Conservation (phyloP, 495 filamentous ascomycete genomes). For the Penicillium taxi region DNA sequence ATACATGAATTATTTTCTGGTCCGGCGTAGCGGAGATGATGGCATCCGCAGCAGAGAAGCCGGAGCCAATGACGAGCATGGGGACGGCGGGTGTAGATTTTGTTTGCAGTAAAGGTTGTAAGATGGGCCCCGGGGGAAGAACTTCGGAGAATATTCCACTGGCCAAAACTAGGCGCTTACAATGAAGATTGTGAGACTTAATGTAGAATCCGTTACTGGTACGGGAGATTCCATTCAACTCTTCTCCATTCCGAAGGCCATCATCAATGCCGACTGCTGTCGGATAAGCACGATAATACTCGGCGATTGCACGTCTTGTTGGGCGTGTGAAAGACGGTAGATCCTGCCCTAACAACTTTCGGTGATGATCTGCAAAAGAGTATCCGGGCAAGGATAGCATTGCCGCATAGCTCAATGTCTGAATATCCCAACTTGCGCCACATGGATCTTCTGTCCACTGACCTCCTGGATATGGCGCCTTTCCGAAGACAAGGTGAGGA, state of each 20-base stretch:
- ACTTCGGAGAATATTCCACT: slow-evolving; percentile 55
- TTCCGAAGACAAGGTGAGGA: slow-evolving; percentile 51
- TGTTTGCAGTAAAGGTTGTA: slow-evolving; percentile 33
- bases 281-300: slow-evolving; percentile 52
- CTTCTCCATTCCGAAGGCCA: slow-evolving; percentile 39
- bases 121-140: slow-evolving; percentile 43
- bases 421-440: slow-evolving; percentile 49
- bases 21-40: slow-evolving; percentile 47
- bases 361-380: slow-evolving; percentile 49
- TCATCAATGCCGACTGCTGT: slow-evolving; percentile 45
- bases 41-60: slow-evolving; percentile 57
- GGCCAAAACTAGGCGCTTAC: slow-evolving; percentile 55
- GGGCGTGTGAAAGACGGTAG: slow-evolving; percentile 51
- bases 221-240: slow-evolving; percentile 37
- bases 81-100: slow-evolving; percentile 22
- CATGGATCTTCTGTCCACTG: slow-evolving; percentile 57
- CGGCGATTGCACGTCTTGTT: slow-evolving; percentile 49
- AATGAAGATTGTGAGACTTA: slow-evolving; percentile 45
- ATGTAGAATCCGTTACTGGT: slow-evolving; percentile 45
- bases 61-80: slow-evolving; percentile 54
- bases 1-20: slow-evolving; percentile 54
- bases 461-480: slow-evolving; percentile 47
- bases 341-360: slow-evolving; percentile 28
- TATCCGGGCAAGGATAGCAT: slow-evolving; percentile 60
- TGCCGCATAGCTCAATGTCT: slow-evolving; percentile 56